phyloP scores from a whole-genome alignment of 257 asterid genomes.

The Thymus quinquecostatus region DNA sequence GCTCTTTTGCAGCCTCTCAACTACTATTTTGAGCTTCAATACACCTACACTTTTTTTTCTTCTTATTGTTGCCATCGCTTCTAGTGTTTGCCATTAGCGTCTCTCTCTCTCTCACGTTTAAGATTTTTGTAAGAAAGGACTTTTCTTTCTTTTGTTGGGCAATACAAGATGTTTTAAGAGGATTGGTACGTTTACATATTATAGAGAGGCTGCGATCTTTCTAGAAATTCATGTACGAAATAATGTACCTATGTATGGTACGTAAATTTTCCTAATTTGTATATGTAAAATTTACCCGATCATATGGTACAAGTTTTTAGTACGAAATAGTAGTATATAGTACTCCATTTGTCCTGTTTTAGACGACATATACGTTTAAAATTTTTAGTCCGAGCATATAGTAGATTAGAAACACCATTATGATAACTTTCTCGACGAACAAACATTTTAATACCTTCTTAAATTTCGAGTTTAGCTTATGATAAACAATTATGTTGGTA shows the following conservation, averaged over 20 bases:
- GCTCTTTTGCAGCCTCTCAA: conserved; percentile 58
- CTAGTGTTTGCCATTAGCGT: conserved; percentile 34
- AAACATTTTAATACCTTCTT: no score
- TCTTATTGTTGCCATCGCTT: conserved; percentile 23
- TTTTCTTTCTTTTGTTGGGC: not conserved
- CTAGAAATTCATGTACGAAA: not conserved
- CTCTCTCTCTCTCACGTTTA: not conserved
- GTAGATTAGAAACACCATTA: no score
- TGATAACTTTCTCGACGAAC: no score
- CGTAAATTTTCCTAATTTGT: not conserved
- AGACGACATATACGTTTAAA: no score
- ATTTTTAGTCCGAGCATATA: no score
- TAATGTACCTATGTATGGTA: not conserved
- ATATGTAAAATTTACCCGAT: no score
- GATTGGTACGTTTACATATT: not conserved
- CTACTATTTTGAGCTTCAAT: conserved; percentile 49
- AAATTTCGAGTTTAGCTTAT: no score
- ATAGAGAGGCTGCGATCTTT: not conserved
- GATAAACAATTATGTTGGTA: no score
- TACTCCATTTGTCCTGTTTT: no score
- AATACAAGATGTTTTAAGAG: conserved; percentile 1
- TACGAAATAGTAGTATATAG: no score
- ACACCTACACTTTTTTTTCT: conserved; percentile 42
- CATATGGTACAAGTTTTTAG: no score
- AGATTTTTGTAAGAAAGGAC: no score